Percentiles rank a stretch among this genome's conserved stretches.
phyloP scores from a whole-genome alignment of 306 rosid genomes.

The Mimosa pudica region DNA sequence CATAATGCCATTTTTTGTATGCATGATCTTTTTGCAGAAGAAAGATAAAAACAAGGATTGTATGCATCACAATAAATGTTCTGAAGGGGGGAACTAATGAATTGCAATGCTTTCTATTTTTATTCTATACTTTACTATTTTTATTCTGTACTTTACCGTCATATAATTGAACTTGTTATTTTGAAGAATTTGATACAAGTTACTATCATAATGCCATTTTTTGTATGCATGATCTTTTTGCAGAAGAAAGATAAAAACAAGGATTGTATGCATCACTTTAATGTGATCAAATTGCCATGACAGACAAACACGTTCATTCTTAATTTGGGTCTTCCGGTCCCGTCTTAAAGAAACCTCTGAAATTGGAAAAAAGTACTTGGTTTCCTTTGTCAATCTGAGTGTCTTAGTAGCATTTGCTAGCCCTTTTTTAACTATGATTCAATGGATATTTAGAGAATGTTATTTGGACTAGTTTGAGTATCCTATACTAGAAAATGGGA shows the following conservation, averaged over 20 bases:
- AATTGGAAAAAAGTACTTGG: background rate
- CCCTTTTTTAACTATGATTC: background rate
- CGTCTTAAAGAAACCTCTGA: background rate
- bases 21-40: slow-evolving; percentile 1
- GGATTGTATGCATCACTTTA: background rate
- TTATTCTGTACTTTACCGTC: background rate
- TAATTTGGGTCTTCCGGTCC: slow-evolving; percentile 19
- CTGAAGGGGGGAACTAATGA: background rate
- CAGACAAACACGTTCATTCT: background rate
- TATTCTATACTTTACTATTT: background rate
- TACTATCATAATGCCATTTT: slow-evolving; percentile 9
- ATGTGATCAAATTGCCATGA: background rate
- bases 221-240: background rate
- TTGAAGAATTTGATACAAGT: background rate
- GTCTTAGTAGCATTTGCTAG: background rate
- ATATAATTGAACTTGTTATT: background rate
- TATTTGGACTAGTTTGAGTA: slow-evolving; percentile 9
- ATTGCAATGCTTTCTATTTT: background rate
- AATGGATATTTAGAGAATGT: background rate
- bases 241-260: background rate
- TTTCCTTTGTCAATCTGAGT: background rate
- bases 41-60: background rate
- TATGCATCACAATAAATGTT: background rate
- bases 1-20: slow-evolving; percentile 10
- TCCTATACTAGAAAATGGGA: background rate